Evolutionary conservation across 176 grass and related monocot genomes (phyloP).

Genomic region (Rhynchospora tenuis): DNA sequence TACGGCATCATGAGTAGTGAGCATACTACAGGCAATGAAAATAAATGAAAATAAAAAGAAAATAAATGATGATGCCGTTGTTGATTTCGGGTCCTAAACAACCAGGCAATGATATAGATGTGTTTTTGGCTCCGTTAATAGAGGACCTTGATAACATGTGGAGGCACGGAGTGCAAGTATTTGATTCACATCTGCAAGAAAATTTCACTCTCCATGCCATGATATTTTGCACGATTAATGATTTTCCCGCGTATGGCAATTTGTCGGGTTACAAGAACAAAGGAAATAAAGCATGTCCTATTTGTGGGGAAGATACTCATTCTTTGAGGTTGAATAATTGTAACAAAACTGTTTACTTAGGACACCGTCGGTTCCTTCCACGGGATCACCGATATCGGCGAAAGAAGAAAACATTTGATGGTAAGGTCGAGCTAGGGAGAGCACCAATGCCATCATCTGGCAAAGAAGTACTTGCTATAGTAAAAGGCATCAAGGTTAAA

Average conservation of each 20-base stretch:
- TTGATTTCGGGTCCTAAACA: not conserved
- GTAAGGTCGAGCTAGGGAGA: not conserved
- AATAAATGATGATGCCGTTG: not conserved
- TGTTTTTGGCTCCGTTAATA: not conserved
- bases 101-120: not conserved
- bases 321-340: not conserved
- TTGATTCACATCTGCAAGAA: not conserved
- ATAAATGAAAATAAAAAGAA: not conserved
- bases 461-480: not conserved
- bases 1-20: not conserved
- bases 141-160: not conserved
- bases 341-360: not conserved
- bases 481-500: not conserved
- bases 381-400: not conserved
- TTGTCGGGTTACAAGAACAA: not conserved
- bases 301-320: not conserved
- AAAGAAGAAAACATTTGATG: not conserved
- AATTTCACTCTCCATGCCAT: not conserved
- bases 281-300: not conserved
- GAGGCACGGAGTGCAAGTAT: not conserved
- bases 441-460: not conserved
- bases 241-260: not conserved
- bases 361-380: not conserved
- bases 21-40: slow-evolving; percentile 22
- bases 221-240: not conserved